Evolutionary conservation across 2,329 filamentous ascomycete genomes (phyloP).

Genomic region (Fusarium hostae): DNA sequence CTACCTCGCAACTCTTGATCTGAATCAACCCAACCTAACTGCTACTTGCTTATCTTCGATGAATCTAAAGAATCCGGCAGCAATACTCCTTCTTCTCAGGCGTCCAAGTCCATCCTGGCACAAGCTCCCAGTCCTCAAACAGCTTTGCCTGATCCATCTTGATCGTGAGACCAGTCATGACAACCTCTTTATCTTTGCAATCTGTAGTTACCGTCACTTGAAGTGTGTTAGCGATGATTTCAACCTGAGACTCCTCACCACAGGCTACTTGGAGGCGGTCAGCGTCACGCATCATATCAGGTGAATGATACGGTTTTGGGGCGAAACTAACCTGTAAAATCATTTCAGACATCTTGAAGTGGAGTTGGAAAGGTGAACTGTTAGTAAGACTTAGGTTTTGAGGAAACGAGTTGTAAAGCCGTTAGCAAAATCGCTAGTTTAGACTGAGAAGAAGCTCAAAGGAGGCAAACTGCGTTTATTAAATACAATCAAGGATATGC

Average conservation of each 20-base stretch:
- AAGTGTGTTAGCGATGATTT: neutral
- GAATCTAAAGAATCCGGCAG: neutral
- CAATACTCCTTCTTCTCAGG: neutral
- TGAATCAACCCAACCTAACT: no score
- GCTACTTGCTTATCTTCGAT: no score
- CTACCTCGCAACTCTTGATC: no score
- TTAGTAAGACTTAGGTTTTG: rapidly evolving
- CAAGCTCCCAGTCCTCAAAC: neutral
- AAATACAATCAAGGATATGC: rapidly evolving
- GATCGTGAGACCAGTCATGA: neutral
- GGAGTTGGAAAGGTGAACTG: rapidly evolving
- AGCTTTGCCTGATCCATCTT: neutral
- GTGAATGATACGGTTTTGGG: neutral
- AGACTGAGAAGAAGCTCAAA: rapidly evolving
- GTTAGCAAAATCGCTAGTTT: rapidly evolving
- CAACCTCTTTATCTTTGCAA: neutral
- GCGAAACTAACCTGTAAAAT: neutral
- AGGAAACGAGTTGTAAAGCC: neutral
- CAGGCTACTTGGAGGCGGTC: neutral
- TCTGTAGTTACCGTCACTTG: neutral
- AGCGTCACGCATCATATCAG: neutral
- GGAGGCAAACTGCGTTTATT: rapidly evolving
- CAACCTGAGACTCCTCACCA: neutral
- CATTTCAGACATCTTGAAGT: neutral
- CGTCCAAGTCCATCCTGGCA: neutral